Evolutionary conservation across 345 rosid species (phyloP).

Genomic region (Pugionium dolabratum): DNA sequence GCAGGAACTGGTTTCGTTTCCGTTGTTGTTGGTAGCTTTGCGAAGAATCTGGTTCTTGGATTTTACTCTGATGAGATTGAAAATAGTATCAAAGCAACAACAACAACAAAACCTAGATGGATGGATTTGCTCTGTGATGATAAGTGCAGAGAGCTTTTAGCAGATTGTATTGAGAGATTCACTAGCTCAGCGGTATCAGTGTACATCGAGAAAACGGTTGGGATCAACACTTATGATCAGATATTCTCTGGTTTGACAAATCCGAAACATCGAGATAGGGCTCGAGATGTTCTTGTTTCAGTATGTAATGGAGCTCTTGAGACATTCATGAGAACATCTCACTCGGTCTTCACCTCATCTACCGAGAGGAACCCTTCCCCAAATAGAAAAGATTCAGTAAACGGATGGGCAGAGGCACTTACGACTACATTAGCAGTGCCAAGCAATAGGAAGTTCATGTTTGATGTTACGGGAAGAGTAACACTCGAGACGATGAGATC

Average conservation of each 20-base stretch:
- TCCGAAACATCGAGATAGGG: constrained; percentile 67
- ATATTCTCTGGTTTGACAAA: constrained; percentile 83
- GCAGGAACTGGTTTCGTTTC: constrained; percentile 85
- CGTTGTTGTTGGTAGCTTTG: constrained; percentile 85
- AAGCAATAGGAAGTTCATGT: constrained; percentile 68
- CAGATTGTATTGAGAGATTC: constrained; percentile 75
- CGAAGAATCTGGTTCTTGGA: constrained; percentile 81
- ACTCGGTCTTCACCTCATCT: constrained; percentile 56
- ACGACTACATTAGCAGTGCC: constrained; percentile 73
- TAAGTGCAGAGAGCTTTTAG: constrained; percentile 68
- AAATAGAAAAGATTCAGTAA: constrained; percentile 30
- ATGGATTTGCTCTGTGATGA: constrained; percentile 51
- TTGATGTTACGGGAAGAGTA: constrained; percentile 91
- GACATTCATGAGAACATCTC: constrained; percentile 81
- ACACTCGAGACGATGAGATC: constrained; percentile 75
- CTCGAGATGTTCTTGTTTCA: constrained; percentile 68
- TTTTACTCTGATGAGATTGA: constrained; percentile 47
- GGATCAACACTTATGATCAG: constrained; percentile 72
- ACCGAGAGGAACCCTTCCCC: not conserved
- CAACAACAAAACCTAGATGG: constrained; percentile 53
- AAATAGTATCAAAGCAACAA: not conserved
- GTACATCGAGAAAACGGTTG: constrained; percentile 79
- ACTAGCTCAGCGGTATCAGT: constrained; percentile 74
- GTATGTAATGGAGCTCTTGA: constrained; percentile 81
- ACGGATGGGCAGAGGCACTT: constrained; percentile 55